phyloP scores from a whole-genome alignment of 257 asterid genomes.

The Paulownia fortunei region DNA sequence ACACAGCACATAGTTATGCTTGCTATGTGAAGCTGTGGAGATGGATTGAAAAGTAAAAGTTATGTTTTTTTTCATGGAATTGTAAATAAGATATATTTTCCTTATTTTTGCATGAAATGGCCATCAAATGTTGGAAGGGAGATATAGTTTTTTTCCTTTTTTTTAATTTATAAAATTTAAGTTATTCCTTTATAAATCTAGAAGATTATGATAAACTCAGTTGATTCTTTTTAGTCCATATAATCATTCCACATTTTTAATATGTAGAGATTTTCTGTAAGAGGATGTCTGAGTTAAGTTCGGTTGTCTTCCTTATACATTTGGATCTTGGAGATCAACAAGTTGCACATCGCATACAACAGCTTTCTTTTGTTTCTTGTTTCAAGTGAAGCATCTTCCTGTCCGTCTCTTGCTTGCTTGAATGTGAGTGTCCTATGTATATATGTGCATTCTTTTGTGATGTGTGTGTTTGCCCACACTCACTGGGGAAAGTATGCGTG shows the following conservation, averaged over 20 bases:
- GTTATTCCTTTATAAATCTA: neutral
- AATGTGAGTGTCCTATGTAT: neutral
- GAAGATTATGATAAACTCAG: neutral
- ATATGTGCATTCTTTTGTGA: neutral
- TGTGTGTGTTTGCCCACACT: neutral
- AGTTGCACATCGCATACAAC: neutral
- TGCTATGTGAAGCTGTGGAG: neutral
- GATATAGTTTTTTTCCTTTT: neutral
- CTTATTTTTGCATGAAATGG: slow-evolving; percentile 6
- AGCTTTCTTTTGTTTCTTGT: neutral
- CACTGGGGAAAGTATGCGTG: neutral
- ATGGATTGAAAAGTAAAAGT: neutral
- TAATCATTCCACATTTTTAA: neutral
- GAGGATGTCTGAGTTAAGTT: neutral
- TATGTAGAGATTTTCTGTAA: neutral
- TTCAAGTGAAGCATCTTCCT: neutral
- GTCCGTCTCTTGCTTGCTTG: neutral
- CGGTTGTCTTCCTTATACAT: neutral
- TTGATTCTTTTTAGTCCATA: neutral
- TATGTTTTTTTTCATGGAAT: neutral
- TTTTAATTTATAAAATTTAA: neutral
- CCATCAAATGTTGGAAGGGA: neutral
- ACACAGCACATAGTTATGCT: neutral
- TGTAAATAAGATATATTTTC: neutral
- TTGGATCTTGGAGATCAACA: neutral